Evolutionary conservation across 495 filamentous ascomycete genomes (phyloP).

Genomic region (Lophium mytilinum): DNA sequence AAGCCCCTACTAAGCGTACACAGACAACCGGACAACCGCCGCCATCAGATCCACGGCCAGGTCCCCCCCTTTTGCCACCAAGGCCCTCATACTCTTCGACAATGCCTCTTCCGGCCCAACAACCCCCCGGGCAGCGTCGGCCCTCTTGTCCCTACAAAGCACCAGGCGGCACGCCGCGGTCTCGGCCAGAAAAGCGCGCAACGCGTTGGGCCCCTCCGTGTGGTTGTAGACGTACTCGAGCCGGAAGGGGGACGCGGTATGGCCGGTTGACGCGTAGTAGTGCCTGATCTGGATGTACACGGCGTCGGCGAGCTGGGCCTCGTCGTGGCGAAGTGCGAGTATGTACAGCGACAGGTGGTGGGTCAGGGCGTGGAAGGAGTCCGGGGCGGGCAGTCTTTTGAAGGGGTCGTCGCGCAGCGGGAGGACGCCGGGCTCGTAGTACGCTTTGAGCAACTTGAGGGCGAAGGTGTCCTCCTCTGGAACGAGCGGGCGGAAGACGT

Average conservation of each 20-base stretch:
- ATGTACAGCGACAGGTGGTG: slow-evolving; percentile 1
- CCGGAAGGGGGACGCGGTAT: background rate
- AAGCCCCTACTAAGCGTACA: background rate
- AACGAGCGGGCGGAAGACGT: background rate
- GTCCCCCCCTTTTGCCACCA: background rate
- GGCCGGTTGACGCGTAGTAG: background rate
- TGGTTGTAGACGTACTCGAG: background rate
- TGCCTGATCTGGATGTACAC: background rate
- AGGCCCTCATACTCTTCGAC: background rate
- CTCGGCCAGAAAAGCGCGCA: background rate
- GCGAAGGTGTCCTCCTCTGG: background rate
- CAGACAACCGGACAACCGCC: background rate
- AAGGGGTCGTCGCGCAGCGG: background rate
- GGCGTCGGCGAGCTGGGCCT: background rate
- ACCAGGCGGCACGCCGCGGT: background rate
- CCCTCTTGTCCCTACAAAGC: background rate
- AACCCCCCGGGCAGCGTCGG: background rate
- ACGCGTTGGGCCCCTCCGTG: background rate
- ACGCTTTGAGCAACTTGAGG: background rate
- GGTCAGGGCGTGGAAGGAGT: background rate
- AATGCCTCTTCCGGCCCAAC: background rate
- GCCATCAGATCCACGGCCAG: background rate
- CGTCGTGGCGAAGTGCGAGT: background rate
- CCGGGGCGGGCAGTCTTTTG: background rate
- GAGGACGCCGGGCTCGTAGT: background rate